These are phyloP conservation scores for Centrapalus pauciflorus DNA, from an alignment of 129 eudicot species.

Conservation along the genomic window DNA sequence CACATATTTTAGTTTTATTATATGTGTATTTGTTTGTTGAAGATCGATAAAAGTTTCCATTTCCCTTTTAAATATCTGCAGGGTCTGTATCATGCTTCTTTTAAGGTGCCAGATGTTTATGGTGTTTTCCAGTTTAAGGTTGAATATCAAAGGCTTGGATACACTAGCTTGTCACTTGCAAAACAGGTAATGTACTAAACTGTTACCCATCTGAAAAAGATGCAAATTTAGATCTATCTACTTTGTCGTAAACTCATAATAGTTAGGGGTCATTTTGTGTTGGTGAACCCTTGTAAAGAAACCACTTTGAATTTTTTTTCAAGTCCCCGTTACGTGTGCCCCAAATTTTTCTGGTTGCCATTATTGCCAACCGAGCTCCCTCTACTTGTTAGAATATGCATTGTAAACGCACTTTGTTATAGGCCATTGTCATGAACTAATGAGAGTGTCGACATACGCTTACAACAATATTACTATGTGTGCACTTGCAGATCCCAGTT, in stretches of 20 bases:
- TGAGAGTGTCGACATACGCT: neutral
- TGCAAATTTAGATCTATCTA: no score
- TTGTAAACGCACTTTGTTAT: no score
- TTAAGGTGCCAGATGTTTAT: conserved; percentile 97
- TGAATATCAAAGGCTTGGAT: conserved; percentile 94
- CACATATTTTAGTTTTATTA: neutral
- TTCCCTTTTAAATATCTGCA: conserved; percentile 23
- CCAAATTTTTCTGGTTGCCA: no score
- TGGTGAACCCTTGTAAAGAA: no score
- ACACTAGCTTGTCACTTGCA: conserved; percentile 55
- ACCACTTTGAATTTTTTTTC: no score
- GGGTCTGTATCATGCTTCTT: conserved; percentile 67
- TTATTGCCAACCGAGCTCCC: no score
- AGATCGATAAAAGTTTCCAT: no score
- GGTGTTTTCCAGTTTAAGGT: conserved; percentile 98
- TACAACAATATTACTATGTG: neutral
- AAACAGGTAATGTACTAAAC: conserved; percentile 32
- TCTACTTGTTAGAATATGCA: no score
- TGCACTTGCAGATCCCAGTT: conserved; percentile 60
- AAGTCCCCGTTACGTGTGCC: no score
- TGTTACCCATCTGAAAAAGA: no score
- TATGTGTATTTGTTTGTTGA: neutral
- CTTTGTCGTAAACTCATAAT: no score
- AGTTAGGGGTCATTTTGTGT: no score
- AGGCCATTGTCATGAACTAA: neutral